A percentile compares a stretch with the other conserved stretches of the same genome.
Evolutionary conservation across 352 stramenopile species (phyloP).

Genomic region (Lagenidium sp.): DNA sequence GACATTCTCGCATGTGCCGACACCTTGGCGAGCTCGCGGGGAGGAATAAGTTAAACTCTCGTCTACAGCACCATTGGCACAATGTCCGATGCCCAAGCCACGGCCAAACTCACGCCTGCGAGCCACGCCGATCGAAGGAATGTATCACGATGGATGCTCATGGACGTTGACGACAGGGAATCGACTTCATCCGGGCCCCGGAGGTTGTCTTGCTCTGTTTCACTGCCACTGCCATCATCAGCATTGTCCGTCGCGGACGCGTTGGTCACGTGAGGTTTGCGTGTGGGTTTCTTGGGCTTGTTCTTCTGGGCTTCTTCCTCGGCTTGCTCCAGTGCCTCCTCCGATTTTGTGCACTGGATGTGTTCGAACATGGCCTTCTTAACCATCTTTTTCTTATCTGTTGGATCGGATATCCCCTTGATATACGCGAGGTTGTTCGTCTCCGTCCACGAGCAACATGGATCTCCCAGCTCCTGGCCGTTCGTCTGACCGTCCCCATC

Average conservation of each 20-base stretch:
- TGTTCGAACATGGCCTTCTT: constrained; percentile 6
- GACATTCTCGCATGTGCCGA: too few species aligned
- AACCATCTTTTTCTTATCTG: constrained; percentile 5
- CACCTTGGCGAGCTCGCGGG: too few species aligned
- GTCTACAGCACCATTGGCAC: too few species aligned
- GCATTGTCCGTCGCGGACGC: not conserved
- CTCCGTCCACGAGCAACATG: constrained; percentile 32
- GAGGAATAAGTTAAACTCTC: too few species aligned
- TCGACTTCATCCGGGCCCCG: too few species aligned
- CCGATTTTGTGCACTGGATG: constrained; percentile 21
- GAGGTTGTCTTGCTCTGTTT: too few species aligned
- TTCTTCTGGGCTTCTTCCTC: constrained; percentile 4
- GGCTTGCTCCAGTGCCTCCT: constrained; percentile 5
- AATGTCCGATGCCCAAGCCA: too few species aligned
- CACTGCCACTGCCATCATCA: not conserved
- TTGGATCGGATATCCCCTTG: constrained; percentile 12
- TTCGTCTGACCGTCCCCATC: constrained; percentile 50
- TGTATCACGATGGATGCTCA: too few species aligned
- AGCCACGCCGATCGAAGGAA: too few species aligned
- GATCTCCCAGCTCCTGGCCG: constrained; percentile 58
- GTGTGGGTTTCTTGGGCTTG: constrained; percentile 3
- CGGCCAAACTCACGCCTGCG: too few species aligned
- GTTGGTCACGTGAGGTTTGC: not conserved
- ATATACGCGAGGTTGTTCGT: constrained; percentile 12
- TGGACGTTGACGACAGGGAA: too few species aligned